phyloP scores from a whole-genome alignment of 352 stramenopile species.

The Thraustochytrium striatum region DNA sequence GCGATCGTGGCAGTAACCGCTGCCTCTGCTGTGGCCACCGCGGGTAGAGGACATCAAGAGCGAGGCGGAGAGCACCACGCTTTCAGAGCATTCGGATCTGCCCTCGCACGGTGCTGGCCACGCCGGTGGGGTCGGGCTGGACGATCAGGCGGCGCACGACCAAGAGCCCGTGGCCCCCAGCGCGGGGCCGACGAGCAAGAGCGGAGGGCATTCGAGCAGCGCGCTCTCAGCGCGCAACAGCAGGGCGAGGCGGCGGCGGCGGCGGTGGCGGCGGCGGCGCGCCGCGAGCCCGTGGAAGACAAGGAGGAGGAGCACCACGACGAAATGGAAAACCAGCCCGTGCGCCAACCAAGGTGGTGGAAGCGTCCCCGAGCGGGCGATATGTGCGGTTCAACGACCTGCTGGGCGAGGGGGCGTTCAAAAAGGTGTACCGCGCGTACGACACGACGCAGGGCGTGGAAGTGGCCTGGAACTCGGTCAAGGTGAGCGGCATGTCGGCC shows the following conservation, averaged over 20 bases:
- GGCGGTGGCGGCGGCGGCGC: neutral
- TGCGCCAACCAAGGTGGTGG: slow-evolving; percentile 37
- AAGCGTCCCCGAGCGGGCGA: neutral
- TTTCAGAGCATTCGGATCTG: too few relatives aligned
- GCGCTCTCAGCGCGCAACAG: too few relatives aligned
- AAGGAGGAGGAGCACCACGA: slow-evolving; percentile 11
- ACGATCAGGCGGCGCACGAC: too few relatives aligned
- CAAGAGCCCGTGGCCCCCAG: too few relatives aligned
- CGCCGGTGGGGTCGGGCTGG: too few relatives aligned
- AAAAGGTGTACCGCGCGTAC: slow-evolving; percentile 80
- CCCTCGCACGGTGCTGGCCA: too few relatives aligned
- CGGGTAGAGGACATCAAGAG: too few relatives aligned
- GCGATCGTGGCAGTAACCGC: neutral
- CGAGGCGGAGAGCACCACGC: too few relatives aligned
- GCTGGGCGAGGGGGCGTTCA: slow-evolving; percentile 49
- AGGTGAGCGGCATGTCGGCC: slow-evolving; percentile 88
- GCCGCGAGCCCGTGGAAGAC: neutral
- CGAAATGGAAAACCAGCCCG: neutral
- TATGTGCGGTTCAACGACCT: slow-evolving; percentile 50
- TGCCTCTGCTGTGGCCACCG: neutral
- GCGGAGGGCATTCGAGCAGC: too few relatives aligned
- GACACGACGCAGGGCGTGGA: slow-evolving; percentile 97
- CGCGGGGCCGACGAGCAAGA: too few relatives aligned
- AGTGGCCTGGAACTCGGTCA: slow-evolving; percentile 98
- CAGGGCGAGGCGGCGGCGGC: neutral